A percentile compares a stretch with the other conserved stretches of the same genome.
Evolutionary conservation across 208 protist genomes (phyloP).

Genomic region (Leishmania lainsoni): DNA sequence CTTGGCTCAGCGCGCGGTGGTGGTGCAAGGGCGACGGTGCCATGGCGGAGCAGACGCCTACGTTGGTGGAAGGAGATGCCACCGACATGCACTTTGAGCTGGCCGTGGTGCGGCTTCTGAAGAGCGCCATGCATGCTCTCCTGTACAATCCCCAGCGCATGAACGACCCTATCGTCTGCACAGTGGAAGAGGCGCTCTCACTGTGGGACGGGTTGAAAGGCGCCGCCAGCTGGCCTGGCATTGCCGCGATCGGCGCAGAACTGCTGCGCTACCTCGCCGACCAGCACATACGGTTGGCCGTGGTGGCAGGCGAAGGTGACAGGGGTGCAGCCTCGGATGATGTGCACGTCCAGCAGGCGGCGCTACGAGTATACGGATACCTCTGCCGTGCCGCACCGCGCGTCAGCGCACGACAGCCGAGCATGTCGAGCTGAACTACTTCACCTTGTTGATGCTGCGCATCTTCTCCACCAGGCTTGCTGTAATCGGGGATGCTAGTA

Average conservation of each 20-base stretch:
- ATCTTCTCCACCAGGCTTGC: conserved; percentile 7
- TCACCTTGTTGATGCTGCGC: conserved; percentile 19
- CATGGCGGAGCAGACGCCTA: neutral
- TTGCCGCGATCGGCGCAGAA: conserved; percentile 44
- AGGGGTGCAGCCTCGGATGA: neutral
- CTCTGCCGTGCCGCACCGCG: conserved; percentile 12
- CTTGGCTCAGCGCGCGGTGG: conserved; percentile 10
- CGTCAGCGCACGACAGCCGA: conserved; percentile 18
- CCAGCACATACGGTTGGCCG: conserved; percentile 11
- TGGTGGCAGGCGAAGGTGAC: neutral
- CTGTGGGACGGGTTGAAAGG: conserved; percentile 44
- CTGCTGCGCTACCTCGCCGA: conserved; percentile 33
- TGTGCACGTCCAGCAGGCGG: conserved; percentile 10
- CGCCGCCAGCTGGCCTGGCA: conserved; percentile 39
- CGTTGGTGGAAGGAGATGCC: neutral
- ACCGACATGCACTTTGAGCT: conserved; percentile 39
- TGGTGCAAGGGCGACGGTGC: neutral
- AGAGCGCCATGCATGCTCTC: conserved; percentile 50
- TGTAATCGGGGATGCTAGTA: neutral
- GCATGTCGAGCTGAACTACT: conserved; percentile 20
- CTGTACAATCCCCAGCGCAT: conserved; percentile 28
- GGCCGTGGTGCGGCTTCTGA: conserved; percentile 54
- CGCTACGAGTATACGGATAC: conserved; percentile 20
- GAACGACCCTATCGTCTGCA: conserved; percentile 8
- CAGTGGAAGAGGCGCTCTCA: conserved; percentile 37